Base-by-base conservation (phyloP, 208 protist species). In the Phytomonas sp. region DNA sequence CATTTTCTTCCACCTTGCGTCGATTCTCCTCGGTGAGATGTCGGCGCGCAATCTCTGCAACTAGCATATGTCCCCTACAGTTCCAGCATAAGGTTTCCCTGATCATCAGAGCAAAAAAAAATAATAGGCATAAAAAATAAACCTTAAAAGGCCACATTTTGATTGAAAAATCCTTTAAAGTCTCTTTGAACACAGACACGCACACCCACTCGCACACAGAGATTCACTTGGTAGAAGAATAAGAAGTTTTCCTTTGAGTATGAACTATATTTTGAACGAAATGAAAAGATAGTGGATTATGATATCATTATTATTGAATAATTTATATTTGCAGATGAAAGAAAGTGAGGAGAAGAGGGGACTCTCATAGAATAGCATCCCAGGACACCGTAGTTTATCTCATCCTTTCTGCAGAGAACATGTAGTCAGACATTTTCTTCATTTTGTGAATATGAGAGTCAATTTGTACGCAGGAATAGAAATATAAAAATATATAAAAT, bases 41-140 rank as follows among this genome's bases (percentile, higher is more conserved):
- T 0, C 80, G 83, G 5, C 65, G 67, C 0, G 91, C 91, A 28
- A 96, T 91, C 71, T 93, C 85, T 2, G 87, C 87, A 28, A 96
- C 74, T 2, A 87, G 62, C 91, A 96, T 96, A 81, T 96, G 91
- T 2, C 91, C 91, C 17, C 68, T 66, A 72, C 87, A 93, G 60
- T 81, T 80, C 89, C 91, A 96, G 62, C 67, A 84, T n/a, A 72
- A 66, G 3, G 76, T 36, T 13, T 84, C 36, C 4, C 68, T 26
- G 4, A 78, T 29, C 5, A 76, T 33, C 17, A 80, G 60, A 20
- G 65, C 43, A 20, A 46, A 20, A 46, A 46, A 3, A 0, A 67
- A 36, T 43, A 31, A 36, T 3, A 40, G 7, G 11, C 30, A 67
- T 43, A 36, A 29, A 46, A 67, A 43, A 67, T 43, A 43, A 46